Evolutionary conservation across 495 filamentous ascomycete species (phyloP).

Genomic region (Podospora conica): DNA sequence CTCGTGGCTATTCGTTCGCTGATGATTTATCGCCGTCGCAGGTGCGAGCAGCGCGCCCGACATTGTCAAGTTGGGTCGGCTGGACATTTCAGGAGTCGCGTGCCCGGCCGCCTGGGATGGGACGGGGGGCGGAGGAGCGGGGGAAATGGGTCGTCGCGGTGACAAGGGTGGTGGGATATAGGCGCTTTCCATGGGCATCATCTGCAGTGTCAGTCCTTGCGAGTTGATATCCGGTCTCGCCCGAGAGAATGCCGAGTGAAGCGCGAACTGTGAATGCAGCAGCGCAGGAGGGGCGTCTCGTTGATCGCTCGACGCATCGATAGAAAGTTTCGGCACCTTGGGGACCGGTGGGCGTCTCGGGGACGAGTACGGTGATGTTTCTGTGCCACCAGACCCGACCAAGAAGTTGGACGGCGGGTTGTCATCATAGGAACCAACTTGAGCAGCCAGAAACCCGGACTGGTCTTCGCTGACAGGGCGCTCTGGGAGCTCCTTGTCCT

Average conservation of each 20-base stretch:
- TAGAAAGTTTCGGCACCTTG: slow-evolving; percentile 11
- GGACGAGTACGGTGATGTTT: slow-evolving; percentile 23
- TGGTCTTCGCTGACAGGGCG: slow-evolving; percentile 61
- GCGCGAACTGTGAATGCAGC: slow-evolving; percentile 27
- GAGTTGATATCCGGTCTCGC: slow-evolving; percentile 40
- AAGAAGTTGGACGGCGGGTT: neutral
- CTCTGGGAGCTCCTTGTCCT: slow-evolving; percentile 68
- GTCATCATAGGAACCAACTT: slow-evolving; percentile 40
- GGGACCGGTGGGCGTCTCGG: slow-evolving; percentile 16
- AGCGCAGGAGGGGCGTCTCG: slow-evolving; percentile 17
- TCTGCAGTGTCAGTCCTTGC: slow-evolving; percentile 30
- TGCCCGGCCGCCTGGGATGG: slow-evolving; percentile 29
- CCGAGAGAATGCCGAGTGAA: slow-evolving; percentile 45
- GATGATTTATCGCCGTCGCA: slow-evolving; percentile 37
- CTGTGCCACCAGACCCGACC: slow-evolving; percentile 2
- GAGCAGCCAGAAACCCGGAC: slow-evolving; percentile 36
- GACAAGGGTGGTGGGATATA: slow-evolving; percentile 65
- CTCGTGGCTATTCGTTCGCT: slow-evolving; percentile 58
- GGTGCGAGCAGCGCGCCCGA: slow-evolving; percentile 28
- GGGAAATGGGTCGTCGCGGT: slow-evolving; percentile 45
- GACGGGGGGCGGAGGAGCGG: slow-evolving; percentile 16
- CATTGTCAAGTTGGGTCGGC: slow-evolving; percentile 39
- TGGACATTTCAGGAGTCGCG: slow-evolving; percentile 29
- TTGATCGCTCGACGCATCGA: slow-evolving; percentile 16
- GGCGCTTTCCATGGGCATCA: slow-evolving; percentile 35